Evolutionary conservation across 768 basidiomycete genomes (phyloP), one percentile per base, ranked within the genome.

Genomic region (Sporobolomyces phaffii): DNA sequence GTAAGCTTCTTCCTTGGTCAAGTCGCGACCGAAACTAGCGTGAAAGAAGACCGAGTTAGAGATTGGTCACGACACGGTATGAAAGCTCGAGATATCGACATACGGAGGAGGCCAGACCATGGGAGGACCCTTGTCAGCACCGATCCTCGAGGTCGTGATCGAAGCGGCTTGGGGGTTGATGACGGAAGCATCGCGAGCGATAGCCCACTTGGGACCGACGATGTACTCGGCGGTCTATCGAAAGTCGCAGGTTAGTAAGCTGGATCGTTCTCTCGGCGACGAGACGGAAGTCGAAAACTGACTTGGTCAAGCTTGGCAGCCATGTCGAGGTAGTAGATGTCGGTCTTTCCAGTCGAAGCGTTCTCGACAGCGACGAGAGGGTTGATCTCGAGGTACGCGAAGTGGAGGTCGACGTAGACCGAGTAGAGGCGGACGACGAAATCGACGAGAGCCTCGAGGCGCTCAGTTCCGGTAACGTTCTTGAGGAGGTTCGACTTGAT

Each of bases 321-420:
- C 94, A 99, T 98, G 78, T 99, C 94, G 69, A 99, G 87, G 81
- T 92, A 97, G 80, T 88, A 87, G 75, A 98, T 91, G 69, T 84
- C 85, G 45, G 87, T 86, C 65, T 84, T 85, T 73, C 83, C 83
- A 72, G 82, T 80, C 70, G 84, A 86, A 63, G 83, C 86, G 65
- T 68, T 68, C 77, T 96, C 92, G 75, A 97, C 86, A 77, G 90
- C 89, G 76, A 98, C 87, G 61, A 99, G 85, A 47, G 96, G 96
- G 84, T 98, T 99, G 80, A 99, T 99, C 81, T 98, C 94, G 76
- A 99, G 90, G 82, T 99, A 98, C 26, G 96, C 91, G 77, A 97
- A 99, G 83, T 99, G 96, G 59, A 98, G 88, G 78, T 99, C 92
- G 73, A 92, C 93, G 78, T 98, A 98, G 75, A 97, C 91, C 69